Percentiles rank a stretch among this genome's conserved stretches.
phyloP scores from a whole-genome alignment of 2,329 filamentous ascomycete genomes.

The Kalmusia sp. region DNA sequence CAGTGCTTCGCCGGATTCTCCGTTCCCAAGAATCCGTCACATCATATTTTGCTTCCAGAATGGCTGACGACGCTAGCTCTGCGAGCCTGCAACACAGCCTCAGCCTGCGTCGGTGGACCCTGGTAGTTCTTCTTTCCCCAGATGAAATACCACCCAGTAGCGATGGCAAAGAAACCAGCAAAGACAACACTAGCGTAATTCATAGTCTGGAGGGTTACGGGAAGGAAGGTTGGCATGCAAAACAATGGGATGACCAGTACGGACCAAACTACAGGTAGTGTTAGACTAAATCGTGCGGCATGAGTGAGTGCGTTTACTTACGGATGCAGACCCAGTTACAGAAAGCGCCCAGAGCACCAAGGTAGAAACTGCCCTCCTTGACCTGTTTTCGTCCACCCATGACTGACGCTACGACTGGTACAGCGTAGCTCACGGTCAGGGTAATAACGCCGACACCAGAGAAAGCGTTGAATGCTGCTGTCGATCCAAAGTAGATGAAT shows the following conservation, averaged over 20 bases:
- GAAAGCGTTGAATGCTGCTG: conserved; percentile 75
- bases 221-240: conserved; percentile 73
- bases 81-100: conserved; percentile 38
- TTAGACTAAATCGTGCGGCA: conserved; percentile 11
- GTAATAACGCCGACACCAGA: conserved; percentile 74
- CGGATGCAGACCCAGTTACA: conserved; percentile 70
- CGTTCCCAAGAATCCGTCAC: too few relatives aligned
- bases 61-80: conserved; percentile 38
- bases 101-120: conserved; percentile 59
- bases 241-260: conserved; percentile 74
- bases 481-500: conserved; percentile 73
- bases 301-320: conserved; percentile 53
- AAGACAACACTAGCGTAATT: conserved; percentile 82
- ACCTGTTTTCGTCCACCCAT: conserved; percentile 67
- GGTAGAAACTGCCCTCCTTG: conserved; percentile 63
- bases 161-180: conserved; percentile 67
- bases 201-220: conserved; percentile 65
- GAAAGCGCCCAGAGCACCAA: conserved; percentile 67
- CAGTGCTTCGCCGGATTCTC: background rate
- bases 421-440: conserved; percentile 71
- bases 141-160: conserved; percentile 70
- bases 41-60: conserved; percentile 13
- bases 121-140: conserved; percentile 75
- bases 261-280: conserved; percentile 61
- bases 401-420: conserved; percentile 70